A percentile compares a stretch with the other conserved stretches of the same genome.
Evolutionary conservation across 2,329 filamentous ascomycete genomes (phyloP).

Genomic region (Exophiala sp.): DNA sequence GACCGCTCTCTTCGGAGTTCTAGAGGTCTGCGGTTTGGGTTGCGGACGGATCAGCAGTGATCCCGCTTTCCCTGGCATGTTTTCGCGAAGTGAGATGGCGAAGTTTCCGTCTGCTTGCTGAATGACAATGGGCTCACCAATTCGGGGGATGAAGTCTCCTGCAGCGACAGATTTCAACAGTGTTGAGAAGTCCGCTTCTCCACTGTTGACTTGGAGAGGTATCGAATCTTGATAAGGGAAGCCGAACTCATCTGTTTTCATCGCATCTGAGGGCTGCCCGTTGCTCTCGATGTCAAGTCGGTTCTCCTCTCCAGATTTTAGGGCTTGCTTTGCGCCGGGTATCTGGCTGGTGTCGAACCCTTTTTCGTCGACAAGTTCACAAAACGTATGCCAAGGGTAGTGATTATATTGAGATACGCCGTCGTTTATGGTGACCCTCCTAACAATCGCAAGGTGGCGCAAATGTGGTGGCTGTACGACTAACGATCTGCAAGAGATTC

Average conservation of each 20-base stretch:
- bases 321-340: constrained; percentile 15
- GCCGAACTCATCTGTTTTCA: constrained; percentile 43
- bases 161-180: constrained; percentile 35
- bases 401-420: constrained; percentile 54
- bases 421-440: constrained; percentile 49
- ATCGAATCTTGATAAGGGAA: constrained; percentile 39
- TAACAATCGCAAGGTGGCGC: constrained; percentile 54
- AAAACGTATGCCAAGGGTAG: constrained; percentile 52
- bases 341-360: constrained; percentile 26
- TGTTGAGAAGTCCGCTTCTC: constrained; percentile 43
- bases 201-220: constrained; percentile 39
- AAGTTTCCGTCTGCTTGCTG: constrained; percentile 35
- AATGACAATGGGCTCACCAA: constrained; percentile 35
- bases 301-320: not conserved
- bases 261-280: not conserved
- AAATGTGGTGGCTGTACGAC: constrained; percentile 57
- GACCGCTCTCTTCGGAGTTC: not conserved
- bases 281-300: not conserved
- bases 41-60: not conserved
- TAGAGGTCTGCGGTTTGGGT: not conserved
- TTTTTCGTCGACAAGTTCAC: constrained; percentile 50
- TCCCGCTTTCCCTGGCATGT: not conserved
- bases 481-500: constrained; percentile 56
- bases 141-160: constrained; percentile 34
- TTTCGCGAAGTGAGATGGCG: constrained; percentile 3